Evolutionary conservation across 306 rosid species (phyloP).

Genomic region (Echinosophora koreensis): DNA sequence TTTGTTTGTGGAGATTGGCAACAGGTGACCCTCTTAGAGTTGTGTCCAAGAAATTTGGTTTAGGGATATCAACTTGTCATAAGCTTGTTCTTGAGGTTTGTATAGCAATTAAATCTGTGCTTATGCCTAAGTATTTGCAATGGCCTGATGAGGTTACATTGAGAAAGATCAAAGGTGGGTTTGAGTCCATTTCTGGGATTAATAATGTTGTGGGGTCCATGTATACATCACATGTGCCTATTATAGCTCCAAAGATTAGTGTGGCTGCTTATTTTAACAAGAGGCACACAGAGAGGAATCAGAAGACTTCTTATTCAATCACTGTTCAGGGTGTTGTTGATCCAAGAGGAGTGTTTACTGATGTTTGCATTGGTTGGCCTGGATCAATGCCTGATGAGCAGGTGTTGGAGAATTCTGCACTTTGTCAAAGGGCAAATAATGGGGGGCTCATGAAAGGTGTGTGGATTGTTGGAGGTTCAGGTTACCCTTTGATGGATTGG

Average conservation of each 20-base stretch:
- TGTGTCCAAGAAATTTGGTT: slow-evolving; percentile 82
- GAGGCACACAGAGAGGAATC: slow-evolving; percentile 89
- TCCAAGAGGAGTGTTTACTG: slow-evolving; percentile 77
- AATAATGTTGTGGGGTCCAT: slow-evolving; percentile 93
- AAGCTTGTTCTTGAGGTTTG: slow-evolving; percentile 93
- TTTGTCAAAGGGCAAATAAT: slow-evolving; percentile 72
- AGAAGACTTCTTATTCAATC: slow-evolving; percentile 87
- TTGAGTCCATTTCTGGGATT: slow-evolving; percentile 74
- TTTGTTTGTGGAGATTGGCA: slow-evolving; percentile 90
- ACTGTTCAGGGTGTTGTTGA: slow-evolving; percentile 95
- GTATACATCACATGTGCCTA: slow-evolving; percentile 92
- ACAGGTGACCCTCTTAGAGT: slow-evolving; percentile 93
- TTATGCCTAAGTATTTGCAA: slow-evolving; percentile 84
- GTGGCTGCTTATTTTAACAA: slow-evolving; percentile 89
- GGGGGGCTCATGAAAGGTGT: slow-evolving; percentile 70
- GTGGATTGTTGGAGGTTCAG: slow-evolving; percentile 83
- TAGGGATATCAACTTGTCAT: slow-evolving; percentile 96
- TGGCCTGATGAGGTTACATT: slow-evolving; percentile 75
- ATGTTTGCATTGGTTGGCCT: slow-evolving; percentile 96
- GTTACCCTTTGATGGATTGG: slow-evolving; percentile 93
- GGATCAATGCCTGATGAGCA: slow-evolving; percentile 97
- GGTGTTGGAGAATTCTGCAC: slow-evolving; percentile 79
- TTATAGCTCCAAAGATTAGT: slow-evolving; percentile 90
- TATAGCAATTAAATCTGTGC: slow-evolving; percentile 77
- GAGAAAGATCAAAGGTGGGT: slow-evolving; percentile 67